Evolutionary conservation across 2,329 filamentous ascomycete genomes (phyloP), one percentile per base, ranked within the genome.

Genomic region (Talaromyces piceae): DNA sequence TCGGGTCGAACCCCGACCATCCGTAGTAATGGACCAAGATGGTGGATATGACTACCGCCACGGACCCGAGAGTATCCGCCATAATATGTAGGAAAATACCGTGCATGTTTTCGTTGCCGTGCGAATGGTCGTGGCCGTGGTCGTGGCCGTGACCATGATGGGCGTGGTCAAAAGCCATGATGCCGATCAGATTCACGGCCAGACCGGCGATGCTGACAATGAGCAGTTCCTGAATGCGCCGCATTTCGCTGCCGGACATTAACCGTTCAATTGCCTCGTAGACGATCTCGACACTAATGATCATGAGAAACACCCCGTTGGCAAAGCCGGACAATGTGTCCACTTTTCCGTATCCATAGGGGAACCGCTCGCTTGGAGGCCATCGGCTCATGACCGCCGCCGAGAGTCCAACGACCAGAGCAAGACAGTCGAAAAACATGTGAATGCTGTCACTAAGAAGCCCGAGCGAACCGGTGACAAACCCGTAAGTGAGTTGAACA

Each of bases 401-500:
- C 60, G 91, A 86, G 8, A 98, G 76, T 9, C 93, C 93, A 30
- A 98, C 90, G 1, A 88, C 82, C 25, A 98, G 78, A 18, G 91
- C 93, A 30, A 96, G 83, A 59, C 93, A 98, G 70, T 98, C 93
- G 61, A 98, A 97, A 63, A 98, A 91, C 93, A 98, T 98, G 71
- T 98, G 93, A 56, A 98, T 93, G 62, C 91, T 97, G 69, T 98
- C 93, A 59, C 90, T 95, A 16, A 98, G 80, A n/a, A 98, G 77
- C 2, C 93, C 93, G 4, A 98, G 75, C 0, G 93, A 98, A 59
- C 95, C 91, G 3, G 90, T 97, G 9, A 93, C 73, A 61, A 93
- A 94, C 45, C 93, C 93, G 63, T 98, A 98, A 55, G 91, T 89
- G 37, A 91, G 87, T 63, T 98, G 93, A 1, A 98, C 82, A 28